These are phyloP conservation scores for Gaultheria prostrata DNA, from an alignment of 148 eudicot genomes.

Conservation along the genomic window DNA sequence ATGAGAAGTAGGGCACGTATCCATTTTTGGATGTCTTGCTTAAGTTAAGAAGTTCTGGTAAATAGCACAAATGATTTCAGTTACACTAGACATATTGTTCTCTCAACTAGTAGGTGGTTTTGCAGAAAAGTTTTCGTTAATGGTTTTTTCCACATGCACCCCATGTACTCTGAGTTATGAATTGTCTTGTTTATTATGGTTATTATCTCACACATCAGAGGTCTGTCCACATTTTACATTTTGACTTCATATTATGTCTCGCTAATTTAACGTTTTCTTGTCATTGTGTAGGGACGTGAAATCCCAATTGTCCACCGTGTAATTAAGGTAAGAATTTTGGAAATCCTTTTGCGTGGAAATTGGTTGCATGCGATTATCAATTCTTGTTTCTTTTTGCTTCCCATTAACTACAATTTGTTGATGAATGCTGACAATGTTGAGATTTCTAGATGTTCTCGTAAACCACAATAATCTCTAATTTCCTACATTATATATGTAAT, in stretches of 20 bases:
- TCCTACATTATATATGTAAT: too few relatives aligned
- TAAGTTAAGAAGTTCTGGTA: not conserved
- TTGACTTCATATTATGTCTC: not conserved
- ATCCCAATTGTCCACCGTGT: conserved; percentile 86
- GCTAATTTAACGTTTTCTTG: conserved; percentile 13
- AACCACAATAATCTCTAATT: too few relatives aligned
- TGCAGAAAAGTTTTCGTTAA: not conserved
- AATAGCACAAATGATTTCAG: not conserved
- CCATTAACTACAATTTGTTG: not conserved
- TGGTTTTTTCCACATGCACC: not conserved
- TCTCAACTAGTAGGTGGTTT: not conserved
- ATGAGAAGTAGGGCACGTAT: not conserved
- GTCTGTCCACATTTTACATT: not conserved
- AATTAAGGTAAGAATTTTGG: conserved; percentile 42
- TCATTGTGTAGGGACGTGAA: conserved; percentile 53
- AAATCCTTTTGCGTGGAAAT: not conserved
- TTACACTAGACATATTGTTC: not conserved
- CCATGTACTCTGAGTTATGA: not conserved
- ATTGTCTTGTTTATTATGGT: not conserved
- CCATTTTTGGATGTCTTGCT: not conserved
- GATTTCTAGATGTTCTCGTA: too few relatives aligned
- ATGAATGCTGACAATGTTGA: not conserved
- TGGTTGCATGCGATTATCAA: not conserved
- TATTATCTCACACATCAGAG: not conserved
- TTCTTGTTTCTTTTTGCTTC: not conserved